A percentile compares a stretch with the other conserved stretches of the same genome.
Conservation (phyloP, 1,284 basidiomycete genomes). For the Xerocomus amazonicus region DNA sequence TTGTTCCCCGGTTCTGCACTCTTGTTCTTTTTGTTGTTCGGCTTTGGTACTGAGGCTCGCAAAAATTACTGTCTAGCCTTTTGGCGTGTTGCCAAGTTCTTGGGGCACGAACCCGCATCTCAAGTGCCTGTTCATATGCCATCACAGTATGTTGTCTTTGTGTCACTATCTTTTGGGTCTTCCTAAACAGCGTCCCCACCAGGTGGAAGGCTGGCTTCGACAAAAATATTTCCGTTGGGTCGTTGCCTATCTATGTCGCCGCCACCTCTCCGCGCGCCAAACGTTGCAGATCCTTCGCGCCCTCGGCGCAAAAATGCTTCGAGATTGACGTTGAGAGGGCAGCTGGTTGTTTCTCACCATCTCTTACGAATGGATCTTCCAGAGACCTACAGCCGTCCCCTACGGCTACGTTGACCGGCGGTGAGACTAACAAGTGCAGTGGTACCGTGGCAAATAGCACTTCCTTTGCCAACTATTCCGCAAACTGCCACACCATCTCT, state of each 20-base stretch:
- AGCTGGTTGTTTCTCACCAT: constrained; percentile 13
- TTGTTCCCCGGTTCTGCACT: constrained; percentile 34
- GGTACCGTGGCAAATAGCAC: too few relatives aligned
- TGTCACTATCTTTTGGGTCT: background rate
- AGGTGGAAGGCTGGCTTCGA: constrained; percentile 12
- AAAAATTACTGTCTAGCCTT: constrained; percentile 30
- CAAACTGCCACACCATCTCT: too few relatives aligned
- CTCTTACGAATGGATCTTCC: constrained; percentile 13
- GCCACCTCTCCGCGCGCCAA: constrained; percentile 2
- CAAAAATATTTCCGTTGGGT: constrained; percentile 17
- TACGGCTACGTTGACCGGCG: too few relatives aligned
- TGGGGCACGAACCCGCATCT: constrained; percentile 16
- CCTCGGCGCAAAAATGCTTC: background rate
- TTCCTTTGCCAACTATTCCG: too few relatives aligned
- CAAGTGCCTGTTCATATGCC: background rate
- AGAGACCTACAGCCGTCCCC: background rate
- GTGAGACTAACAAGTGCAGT: too few relatives aligned
- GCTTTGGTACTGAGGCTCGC: constrained; percentile 39
- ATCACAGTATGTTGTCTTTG: constrained; percentile 15
- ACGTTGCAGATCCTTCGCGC: background rate
- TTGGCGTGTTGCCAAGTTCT: constrained; percentile 7
- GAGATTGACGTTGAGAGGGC: constrained; percentile 19
- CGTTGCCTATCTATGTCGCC: constrained; percentile 23
- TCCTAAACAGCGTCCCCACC: background rate
- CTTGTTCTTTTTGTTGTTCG: constrained; percentile 44